phyloP scores from a whole-genome alignment of 2,329 filamentous ascomycete species.

The Sporothrix pallida region DNA sequence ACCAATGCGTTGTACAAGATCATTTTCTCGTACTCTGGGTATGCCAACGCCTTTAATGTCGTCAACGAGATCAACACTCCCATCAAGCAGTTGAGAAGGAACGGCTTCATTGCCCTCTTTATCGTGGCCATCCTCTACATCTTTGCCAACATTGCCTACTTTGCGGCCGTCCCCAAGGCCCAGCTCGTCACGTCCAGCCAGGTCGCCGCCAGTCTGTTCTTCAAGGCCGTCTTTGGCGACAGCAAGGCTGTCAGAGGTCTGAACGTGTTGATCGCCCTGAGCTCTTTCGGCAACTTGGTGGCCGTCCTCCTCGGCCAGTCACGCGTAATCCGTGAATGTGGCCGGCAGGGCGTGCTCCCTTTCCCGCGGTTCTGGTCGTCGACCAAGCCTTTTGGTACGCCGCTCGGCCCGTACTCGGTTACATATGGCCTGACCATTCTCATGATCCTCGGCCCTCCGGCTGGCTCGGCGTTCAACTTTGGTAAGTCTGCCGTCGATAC shows the following conservation, averaged over 20 bases:
- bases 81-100: constrained; percentile 58
- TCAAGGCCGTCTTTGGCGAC: constrained; percentile 61
- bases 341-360: constrained; percentile 65
- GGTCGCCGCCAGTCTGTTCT: constrained; percentile 63
- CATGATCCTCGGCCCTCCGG: constrained; percentile 65
- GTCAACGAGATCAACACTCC: constrained; percentile 66
- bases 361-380: constrained; percentile 65
- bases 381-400: constrained; percentile 67
- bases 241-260: constrained; percentile 56
- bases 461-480: constrained; percentile 69
- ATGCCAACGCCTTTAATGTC: constrained; percentile 64
- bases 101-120: constrained; percentile 56
- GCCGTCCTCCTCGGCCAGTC: constrained; percentile 62
- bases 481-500: constrained; percentile 43
- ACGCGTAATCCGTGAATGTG: constrained; percentile 64
- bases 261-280: constrained; percentile 63
- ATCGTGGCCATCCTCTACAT: constrained; percentile 62
- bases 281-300: constrained; percentile 64
- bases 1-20: constrained; percentile 66
- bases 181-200: constrained; percentile 58
- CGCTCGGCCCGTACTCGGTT: constrained; percentile 62
- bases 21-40: constrained; percentile 63
- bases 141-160: constrained; percentile 65
- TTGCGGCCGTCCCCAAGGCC: constrained; percentile 60
- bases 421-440: constrained; percentile 63